A percentile compares a stretch with the other conserved stretches of the same genome.
Conservation (phyloP, 192 early-diverging fungal species). For the Coemansia sp. region DNA sequence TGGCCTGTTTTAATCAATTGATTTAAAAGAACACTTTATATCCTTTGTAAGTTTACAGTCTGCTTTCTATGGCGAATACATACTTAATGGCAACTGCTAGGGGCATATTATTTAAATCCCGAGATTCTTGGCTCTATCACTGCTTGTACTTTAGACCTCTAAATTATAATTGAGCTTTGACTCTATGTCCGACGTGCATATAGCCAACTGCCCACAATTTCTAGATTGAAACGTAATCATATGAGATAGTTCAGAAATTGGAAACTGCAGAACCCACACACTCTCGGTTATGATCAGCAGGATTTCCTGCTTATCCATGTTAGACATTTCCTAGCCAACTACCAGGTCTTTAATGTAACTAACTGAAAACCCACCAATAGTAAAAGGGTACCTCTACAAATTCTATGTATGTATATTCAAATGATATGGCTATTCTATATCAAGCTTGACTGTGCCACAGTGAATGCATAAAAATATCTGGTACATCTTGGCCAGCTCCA, state of each 20-base stretch:
- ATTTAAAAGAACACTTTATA: too few relatives aligned
- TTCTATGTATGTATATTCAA: conserved; percentile 13
- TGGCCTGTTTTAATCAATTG: conserved; percentile 37
- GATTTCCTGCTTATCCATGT: conserved; percentile 38
- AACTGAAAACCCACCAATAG: conserved; percentile 68
- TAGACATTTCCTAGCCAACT: conserved; percentile 74
- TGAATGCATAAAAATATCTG: conserved; percentile 80
- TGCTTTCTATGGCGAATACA: conserved; percentile 31
- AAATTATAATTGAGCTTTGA: conserved; percentile 89
- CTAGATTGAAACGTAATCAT: conserved; percentile 89
- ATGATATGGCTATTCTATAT: conserved; percentile 20
- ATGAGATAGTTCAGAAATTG: conserved; percentile 70
- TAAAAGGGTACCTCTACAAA: conserved; percentile 67
- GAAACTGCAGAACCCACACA: conserved; percentile 65
- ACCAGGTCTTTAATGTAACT: conserved; percentile 82
- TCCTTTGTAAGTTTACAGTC: conserved; percentile 16
- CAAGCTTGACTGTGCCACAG: conserved; percentile 22
- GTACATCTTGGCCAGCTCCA: conserved; percentile 65
- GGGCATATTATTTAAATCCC: conserved; percentile 55
- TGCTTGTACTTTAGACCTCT: conserved; percentile 57
- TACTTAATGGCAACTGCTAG: conserved; percentile 54
- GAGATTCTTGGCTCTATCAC: conserved; percentile 50
- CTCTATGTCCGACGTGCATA: conserved; percentile 80
- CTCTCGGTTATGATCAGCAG: neutral
- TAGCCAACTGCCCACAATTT: conserved; percentile 65